These are phyloP conservation scores for Tricholomella constricta DNA, from an alignment of 768 basidiomycete genomes.

Conservation along the genomic window DNA sequence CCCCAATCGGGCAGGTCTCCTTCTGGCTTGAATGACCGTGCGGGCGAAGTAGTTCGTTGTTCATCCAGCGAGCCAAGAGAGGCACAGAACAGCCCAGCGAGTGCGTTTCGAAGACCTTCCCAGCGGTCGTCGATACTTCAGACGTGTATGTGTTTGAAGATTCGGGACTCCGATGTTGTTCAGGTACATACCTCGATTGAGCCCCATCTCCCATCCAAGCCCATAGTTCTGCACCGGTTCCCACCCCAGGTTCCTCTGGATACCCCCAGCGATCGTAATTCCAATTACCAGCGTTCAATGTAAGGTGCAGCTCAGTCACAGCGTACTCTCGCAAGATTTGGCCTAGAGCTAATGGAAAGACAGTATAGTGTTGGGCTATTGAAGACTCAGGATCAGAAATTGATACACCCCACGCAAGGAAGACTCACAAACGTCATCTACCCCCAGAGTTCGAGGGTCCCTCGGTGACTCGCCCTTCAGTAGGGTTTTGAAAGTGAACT, in stretches of 20 bases:
- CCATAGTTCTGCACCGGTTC: slow-evolving; percentile 87
- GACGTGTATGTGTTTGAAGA: background rate
- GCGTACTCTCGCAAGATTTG: slow-evolving; percentile 86
- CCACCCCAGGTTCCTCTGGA: slow-evolving; percentile 74
- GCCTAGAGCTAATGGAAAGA: slow-evolving; percentile 86
- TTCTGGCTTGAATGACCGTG: slow-evolving; percentile 59
- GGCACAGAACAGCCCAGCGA: slow-evolving; percentile 94
- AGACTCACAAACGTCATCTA: slow-evolving; percentile 51
- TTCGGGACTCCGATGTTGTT: too few species aligned
- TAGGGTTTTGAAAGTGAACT: slow-evolving; percentile 78
- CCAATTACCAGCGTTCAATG: slow-evolving; percentile 93
- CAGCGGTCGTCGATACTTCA: slow-evolving; percentile 75
- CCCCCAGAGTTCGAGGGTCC: slow-evolving; percentile 50
- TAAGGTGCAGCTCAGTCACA: slow-evolving; percentile 85
- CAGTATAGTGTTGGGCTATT: slow-evolving; percentile 79
- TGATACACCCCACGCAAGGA: background rate
- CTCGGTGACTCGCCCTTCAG: slow-evolving; percentile 55
- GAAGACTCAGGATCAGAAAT: background rate
- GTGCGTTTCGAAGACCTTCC: slow-evolving; percentile 83
- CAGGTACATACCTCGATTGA: slow-evolving; percentile 44
- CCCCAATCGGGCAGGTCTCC: slow-evolving; percentile 55
- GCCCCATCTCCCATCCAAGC: slow-evolving; percentile 84
- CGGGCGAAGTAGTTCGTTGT: slow-evolving; percentile 71
- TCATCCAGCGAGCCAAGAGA: slow-evolving; percentile 80
- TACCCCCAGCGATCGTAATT: slow-evolving; percentile 83